These are phyloP conservation scores for Lathyrus oleraceus DNA, from an alignment of 306 rosid genomes.

Conservation along the genomic window DNA sequence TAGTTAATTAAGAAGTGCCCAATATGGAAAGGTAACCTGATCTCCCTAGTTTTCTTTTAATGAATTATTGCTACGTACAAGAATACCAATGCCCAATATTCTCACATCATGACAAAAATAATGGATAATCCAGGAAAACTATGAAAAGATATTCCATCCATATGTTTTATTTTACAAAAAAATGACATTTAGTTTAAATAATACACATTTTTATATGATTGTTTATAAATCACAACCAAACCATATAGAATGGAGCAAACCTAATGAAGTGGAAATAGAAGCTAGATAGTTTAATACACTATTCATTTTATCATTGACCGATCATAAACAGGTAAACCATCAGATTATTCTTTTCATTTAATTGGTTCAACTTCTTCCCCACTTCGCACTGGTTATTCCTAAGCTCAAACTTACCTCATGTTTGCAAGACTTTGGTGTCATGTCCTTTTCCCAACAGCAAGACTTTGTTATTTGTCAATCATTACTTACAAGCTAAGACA, in stretches of 20 bases:
- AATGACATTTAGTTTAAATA: not conserved
- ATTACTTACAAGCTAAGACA: constrained; percentile 24
- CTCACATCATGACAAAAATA: not conserved
- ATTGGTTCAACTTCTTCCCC: constrained; percentile 28
- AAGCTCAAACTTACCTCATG: not conserved
- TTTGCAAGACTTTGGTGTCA: constrained; percentile 6
- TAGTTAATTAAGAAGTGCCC: constrained; percentile 1
- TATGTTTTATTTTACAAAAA: not conserved
- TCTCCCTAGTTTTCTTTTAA: not conserved
- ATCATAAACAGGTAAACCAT: constrained; percentile 21
- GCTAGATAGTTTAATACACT: constrained; percentile 12
- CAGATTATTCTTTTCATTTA: constrained; percentile 3
- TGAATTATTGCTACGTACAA: not conserved
- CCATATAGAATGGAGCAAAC: not conserved
- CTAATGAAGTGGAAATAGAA: constrained; percentile 24
- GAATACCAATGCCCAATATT: constrained; percentile 10
- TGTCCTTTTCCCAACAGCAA: constrained; percentile 4
- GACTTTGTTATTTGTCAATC: constrained; percentile 5
- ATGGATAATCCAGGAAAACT: constrained; percentile 15
- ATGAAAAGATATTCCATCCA: not conserved
- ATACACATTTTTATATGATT: constrained; percentile 15
- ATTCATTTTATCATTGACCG: constrained; percentile 1
- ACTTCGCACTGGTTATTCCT: not conserved
- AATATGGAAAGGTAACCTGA: constrained; percentile 7
- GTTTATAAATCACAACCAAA: constrained; percentile 1